Base-by-base conservation (phyloP, 768 basidiomycete genomes). In the Trametes coccinea region DNA sequence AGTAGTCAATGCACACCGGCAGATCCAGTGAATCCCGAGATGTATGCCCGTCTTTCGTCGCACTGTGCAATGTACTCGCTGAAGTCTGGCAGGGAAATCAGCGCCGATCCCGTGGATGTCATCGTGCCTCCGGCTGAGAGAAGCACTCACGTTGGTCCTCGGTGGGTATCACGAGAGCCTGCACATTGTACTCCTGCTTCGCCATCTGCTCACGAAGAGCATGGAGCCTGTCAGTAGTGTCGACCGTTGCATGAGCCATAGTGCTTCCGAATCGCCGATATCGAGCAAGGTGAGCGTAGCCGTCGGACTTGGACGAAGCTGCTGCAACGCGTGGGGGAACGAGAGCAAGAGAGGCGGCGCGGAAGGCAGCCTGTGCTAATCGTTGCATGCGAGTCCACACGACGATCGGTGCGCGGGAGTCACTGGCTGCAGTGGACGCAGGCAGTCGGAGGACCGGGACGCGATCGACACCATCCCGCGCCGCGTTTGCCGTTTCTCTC, bases 21-120 rank as follows among this genome's bases (percentile, higher is more conserved):
- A 41, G 93, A 96, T 29, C 97, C 97, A 60, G 84, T 92, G 77
- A 98, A 99, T 10, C 92, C 92, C 34, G 93, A 95, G 65, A 99
- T 92, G 76, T 85, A 98, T 0, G 84, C 90, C 29, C 96, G 82
- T 59, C 94, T 80, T 59, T 88, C 79, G 76, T 98, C 94, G 64
- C 89, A 93, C 34, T 83, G 80, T 8, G 95, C 91, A 16, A 89
- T 82, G 73, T 95, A 96, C 73, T 96, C 95, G 75, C 93, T 95
- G 6, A 82, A 87, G 74, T 95, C 93, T 95, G 62, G 40, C 48
- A 57, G 46, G 31, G 22, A 22, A 22, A 52, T 59, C 49, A 46
- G 43, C 16, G 39, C 10, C 2, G 2, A 49, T 2, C 39, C 45
- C 56, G 49, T 48, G 56, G 48, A 43, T 13, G 10, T n/a, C 22